Conservation (phyloP, 106 monocot genomes). For the Iris macrosiphon region DNA sequence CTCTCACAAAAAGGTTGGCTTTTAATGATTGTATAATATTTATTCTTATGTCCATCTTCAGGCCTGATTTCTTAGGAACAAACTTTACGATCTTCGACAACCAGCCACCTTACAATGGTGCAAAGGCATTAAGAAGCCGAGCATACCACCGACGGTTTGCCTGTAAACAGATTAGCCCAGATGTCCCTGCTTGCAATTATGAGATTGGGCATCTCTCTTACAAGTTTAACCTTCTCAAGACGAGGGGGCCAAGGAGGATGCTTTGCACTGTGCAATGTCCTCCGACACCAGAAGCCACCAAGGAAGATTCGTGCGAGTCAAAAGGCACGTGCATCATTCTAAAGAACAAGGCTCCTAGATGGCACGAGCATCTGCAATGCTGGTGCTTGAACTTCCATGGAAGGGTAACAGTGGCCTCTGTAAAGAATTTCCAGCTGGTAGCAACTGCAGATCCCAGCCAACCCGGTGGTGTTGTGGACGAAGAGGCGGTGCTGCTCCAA, state of each 20-base stretch:
- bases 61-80: constrained; percentile 66
- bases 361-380: constrained; percentile 82
- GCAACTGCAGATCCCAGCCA: constrained; percentile 31
- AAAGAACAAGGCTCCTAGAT: constrained; percentile 65
- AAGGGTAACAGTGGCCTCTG: constrained; percentile 63
- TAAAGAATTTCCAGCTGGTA: constrained; percentile 80
- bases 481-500: constrained; percentile 57
- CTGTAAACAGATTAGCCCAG: constrained; percentile 63
- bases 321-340: constrained; percentile 8
- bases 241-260: constrained; percentile 76
- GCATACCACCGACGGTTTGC: constrained; percentile 44
- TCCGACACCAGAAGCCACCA: neutral
- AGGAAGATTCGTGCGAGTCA: neutral
- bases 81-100: constrained; percentile 67
- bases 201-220: constrained; percentile 52
- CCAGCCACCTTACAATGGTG: constrained; percentile 44
- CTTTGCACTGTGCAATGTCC: constrained; percentile 31
- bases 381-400: constrained; percentile 89
- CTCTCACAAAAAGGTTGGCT: too few relatives aligned
- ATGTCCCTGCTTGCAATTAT: constrained; percentile 46
- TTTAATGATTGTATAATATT: too few relatives aligned
- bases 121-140: constrained; percentile 37
- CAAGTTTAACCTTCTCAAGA: constrained; percentile 70
- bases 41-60: too few relatives aligned
- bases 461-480: constrained; percentile 20